These are phyloP conservation scores for Termitomyces sp. DNA, from an alignment of 1,284 basidiomycete genomes.

Conservation along the genomic window DNA sequence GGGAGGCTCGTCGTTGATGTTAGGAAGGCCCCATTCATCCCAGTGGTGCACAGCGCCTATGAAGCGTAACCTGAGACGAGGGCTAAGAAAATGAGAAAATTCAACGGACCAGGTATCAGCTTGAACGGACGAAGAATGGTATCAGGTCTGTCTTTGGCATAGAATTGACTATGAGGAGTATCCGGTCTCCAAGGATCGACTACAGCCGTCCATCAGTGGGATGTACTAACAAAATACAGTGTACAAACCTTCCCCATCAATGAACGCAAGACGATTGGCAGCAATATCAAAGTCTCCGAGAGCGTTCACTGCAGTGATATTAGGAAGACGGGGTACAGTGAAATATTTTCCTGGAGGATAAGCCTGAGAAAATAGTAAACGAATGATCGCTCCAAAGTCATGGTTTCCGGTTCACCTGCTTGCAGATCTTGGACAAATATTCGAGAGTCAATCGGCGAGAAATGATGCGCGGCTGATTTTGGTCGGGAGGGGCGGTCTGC, in stretches of 20 bases:
- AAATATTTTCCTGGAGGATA: conserved; percentile 78
- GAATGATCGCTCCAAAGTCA: not conserved
- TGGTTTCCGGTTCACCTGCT: conserved; percentile 39
- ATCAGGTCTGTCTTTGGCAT: conserved; percentile 67
- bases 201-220: conserved; percentile 21
- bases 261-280: conserved; percentile 77
- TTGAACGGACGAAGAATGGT: conserved; percentile 79
- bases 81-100: not conserved
- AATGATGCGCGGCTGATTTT: conserved; percentile 62
- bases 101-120: conserved; percentile 71
- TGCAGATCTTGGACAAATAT: conserved; percentile 79
- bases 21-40: conserved; percentile 79
- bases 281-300: conserved; percentile 76
- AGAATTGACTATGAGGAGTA: conserved; percentile 75
- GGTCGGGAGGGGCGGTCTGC: conserved; percentile 66
- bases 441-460: conserved; percentile 72
- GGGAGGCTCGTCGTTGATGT: conserved; percentile 65
- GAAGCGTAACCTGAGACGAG: not conserved
- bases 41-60: conserved; percentile 85
- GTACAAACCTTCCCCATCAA: conserved; percentile 72
- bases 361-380: conserved; percentile 41
- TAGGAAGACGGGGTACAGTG: conserved; percentile 66
- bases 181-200: conserved; percentile 89
- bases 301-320: conserved; percentile 75
- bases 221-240: not conserved